phyloP scores from a whole-genome alignment of 2,329 filamentous ascomycete genomes.

The Colletotrichum tofieldiae region DNA sequence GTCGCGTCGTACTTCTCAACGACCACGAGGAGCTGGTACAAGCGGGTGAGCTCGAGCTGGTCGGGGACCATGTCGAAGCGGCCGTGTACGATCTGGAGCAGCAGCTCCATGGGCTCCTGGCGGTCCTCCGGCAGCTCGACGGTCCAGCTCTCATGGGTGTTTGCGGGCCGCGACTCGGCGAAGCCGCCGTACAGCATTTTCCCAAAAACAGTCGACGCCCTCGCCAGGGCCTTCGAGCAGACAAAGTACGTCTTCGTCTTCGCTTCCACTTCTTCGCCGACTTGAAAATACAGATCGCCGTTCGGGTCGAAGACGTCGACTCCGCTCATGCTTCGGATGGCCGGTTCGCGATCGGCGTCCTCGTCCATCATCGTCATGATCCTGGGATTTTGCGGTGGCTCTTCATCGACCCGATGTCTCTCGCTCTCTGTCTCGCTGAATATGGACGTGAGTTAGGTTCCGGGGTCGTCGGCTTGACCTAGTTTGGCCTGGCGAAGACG shows the following conservation, averaged over 20 bases:
- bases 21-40: slow-evolving; percentile 50
- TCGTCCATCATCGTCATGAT: slow-evolving; percentile 17
- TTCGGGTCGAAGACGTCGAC: slow-evolving; percentile 8
- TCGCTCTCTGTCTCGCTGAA: not conserved
- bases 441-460: too few relatives aligned
- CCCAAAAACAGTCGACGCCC: slow-evolving; percentile 49
- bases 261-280: slow-evolving; percentile 4
- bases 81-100: slow-evolving; percentile 52
- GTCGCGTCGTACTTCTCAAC: slow-evolving; percentile 53
- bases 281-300: slow-evolving; percentile 18
- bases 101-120: slow-evolving; percentile 47
- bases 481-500: not conserved
- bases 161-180: slow-evolving; percentile 43
- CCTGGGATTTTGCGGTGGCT: not conserved
- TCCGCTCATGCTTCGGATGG: not conserved
- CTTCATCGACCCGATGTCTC: not conserved
- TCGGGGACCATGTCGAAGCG: slow-evolving; percentile 48
- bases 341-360: slow-evolving; percentile 9
- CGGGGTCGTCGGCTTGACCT: not conserved
- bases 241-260: slow-evolving; percentile 44
- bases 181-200: slow-evolving; percentile 51
- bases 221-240: slow-evolving; percentile 49
- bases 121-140: slow-evolving; percentile 52
- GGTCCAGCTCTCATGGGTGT: slow-evolving; percentile 44
- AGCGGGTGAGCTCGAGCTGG: slow-evolving; percentile 43